A percentile compares a stretch with the other conserved stretches of the same genome.
These are phyloP conservation scores for Hansenula sp. DNA, from an alignment of 1,139 yeast species.

Conservation along the genomic window DNA sequence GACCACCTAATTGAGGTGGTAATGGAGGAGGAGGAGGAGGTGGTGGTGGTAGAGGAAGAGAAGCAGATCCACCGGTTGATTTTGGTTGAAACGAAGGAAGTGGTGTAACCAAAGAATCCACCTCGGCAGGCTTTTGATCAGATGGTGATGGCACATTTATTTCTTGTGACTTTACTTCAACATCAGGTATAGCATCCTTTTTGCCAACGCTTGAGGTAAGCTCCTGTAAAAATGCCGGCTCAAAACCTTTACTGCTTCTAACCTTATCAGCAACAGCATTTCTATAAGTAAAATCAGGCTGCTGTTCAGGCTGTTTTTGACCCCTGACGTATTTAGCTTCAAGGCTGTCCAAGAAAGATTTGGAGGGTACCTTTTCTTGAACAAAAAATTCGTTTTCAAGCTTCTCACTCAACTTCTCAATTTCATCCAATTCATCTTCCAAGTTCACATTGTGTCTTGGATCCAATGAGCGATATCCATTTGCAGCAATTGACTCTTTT, in stretches of 20 bases:
- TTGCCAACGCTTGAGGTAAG: conserved; percentile 45
- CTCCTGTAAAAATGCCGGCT: conserved; percentile 57
- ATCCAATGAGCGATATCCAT: conserved; percentile 19
- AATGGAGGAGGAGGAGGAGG: conserved; percentile 27
- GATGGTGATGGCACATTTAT: conserved; percentile 17
- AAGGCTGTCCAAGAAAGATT: conserved; percentile 26
- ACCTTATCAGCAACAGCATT: conserved; percentile 28
- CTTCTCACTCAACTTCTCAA: conserved; percentile 19
- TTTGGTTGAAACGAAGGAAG: conserved; percentile 13
- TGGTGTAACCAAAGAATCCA: conserved; percentile 24
- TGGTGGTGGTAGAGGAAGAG: conserved; percentile 26
- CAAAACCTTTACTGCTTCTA: conserved; percentile 33
- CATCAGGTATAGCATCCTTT: conserved; percentile 16
- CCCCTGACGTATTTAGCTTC: conserved; percentile 54
- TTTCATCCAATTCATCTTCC: conserved; percentile 22
- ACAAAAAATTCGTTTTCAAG: conserved; percentile 14
- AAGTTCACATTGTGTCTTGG: conserved; percentile 21
- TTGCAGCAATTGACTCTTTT: conserved; percentile 1
- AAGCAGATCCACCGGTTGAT: conserved; percentile 29
- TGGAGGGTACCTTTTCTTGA: conserved; percentile 18
- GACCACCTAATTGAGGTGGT: conserved; percentile 18
- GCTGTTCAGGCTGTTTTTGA: conserved; percentile 25
- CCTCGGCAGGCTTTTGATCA: conserved; percentile 20
- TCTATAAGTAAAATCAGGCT: conserved; percentile 16
- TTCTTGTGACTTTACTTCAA: not conserved